These are phyloP conservation scores for Phlyctochytrium bullatum DNA, from an alignment of 192 early-diverging fungal genomes.

Conservation along the genomic window DNA sequence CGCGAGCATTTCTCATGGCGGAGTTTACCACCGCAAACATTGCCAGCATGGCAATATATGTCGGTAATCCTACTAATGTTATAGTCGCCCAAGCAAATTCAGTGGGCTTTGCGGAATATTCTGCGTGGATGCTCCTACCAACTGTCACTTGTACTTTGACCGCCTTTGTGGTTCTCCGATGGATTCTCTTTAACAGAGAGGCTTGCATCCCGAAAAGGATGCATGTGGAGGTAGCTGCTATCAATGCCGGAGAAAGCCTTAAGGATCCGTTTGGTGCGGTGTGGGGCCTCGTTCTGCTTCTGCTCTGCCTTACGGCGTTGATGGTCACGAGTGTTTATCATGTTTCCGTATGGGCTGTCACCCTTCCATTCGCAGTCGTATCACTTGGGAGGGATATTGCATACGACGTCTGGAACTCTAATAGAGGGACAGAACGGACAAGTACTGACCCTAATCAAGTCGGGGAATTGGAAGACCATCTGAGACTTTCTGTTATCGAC, in stretches of 20 bases:
- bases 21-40: conserved; percentile 74
- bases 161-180: conserved; percentile 52
- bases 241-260: conserved; percentile 41
- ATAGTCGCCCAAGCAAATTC: conserved; percentile 75
- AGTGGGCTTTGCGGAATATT: conserved; percentile 71
- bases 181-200: conserved; percentile 36
- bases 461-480: too few relatives aligned
- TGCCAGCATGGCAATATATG: conserved; percentile 76
- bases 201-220: not conserved
- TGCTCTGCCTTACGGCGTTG: conserved; percentile 59
- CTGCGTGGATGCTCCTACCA: conserved; percentile 83
- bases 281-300: conserved; percentile 60
- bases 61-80: conserved; percentile 89
- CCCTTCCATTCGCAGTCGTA: conserved; percentile 70
- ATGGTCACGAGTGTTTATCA: conserved; percentile 62
- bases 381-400: conserved; percentile 54
- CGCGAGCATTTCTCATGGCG: conserved; percentile 65
- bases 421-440: too few relatives aligned
- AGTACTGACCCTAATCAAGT: too few relatives aligned
- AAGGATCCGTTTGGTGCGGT: conserved; percentile 58
- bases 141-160: conserved; percentile 52
- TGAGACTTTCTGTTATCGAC: too few relatives aligned
- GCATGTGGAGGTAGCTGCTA: not conserved
- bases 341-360: conserved; percentile 74
- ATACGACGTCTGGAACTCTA: conserved; percentile 48